Base-by-base conservation (phyloP, 345 rosid genomes). In the Salix arbutifolia region DNA sequence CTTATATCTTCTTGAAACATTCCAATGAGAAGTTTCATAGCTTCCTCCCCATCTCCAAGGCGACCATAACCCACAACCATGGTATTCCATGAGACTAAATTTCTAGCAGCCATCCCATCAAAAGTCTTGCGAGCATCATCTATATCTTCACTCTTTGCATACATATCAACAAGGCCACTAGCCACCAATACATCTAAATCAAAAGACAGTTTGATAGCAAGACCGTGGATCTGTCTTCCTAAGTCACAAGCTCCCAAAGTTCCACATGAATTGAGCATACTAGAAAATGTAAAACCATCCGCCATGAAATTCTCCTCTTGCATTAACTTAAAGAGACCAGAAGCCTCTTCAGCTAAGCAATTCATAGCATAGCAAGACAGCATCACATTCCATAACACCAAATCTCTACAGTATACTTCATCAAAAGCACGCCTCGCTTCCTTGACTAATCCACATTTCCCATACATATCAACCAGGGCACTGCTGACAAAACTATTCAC, bases 21-120 rank as follows among this genome's bases (percentile, higher is more conserved):
- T 72, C 78, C 75, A 18, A 28, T 28, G 37, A 91, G 78, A 81
- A 88, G 89, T 70, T 80, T 85, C 86, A 86, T 69, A 58, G 93
- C 92, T 83, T 81, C 91, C 58, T 71, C 79, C 66, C 83, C 89
- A 56, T 86, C 78, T 72, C 91, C 88, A 38, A 69, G 69, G 70
- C 73, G 83, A 76, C 91, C 91, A 78, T 87, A 90, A 48, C 88
- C 91, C 23, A 88, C 93, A 52, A 91, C 82, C 85, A 91, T 85
- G 3, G 89, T 87, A 35, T 84, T 94, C 97, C 97, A 91, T 4
- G 93, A 82, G 69, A 92, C 91, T 12, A 85, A 80, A 81, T 86
- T 90, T 77, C 86, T 90, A 67, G 60, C 74, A 61, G 78, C 48
- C 93, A 91, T 92, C 65, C 61, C 76, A 66, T 89, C 85, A 75